Evolutionary conservation across 805 yeast genomes (phyloP).

Genomic region (Brettanomyces naardenensis): DNA sequence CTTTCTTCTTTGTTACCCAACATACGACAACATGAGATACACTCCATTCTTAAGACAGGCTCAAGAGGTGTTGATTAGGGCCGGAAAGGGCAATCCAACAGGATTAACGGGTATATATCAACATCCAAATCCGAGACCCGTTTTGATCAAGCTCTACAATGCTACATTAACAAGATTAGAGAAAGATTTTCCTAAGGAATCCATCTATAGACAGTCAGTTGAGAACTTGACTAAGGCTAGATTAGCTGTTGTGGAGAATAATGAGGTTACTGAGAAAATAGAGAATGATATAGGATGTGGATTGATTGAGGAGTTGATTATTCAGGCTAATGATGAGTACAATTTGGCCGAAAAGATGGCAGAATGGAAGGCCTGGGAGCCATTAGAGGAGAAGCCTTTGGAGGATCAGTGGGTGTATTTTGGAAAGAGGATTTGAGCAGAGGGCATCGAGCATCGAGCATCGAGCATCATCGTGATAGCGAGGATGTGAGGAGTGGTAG

Average conservation of each 20-base stretch:
- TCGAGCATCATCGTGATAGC: too few relatives aligned
- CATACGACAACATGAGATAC: conserved; percentile 26
- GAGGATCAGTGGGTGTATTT: conserved; percentile 81
- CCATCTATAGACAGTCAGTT: conserved; percentile 71
- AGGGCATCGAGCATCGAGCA: too few relatives aligned
- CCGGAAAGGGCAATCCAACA: conserved; percentile 64
- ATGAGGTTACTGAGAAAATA: conserved; percentile 55
- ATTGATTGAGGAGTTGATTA: conserved; percentile 70
- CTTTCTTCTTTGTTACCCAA: too few relatives aligned
- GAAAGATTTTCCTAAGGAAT: conserved; percentile 56
- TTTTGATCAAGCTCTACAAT: conserved; percentile 60
- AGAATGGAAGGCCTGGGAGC: conserved; percentile 71
- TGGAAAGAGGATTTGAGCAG: conserved; percentile 49
- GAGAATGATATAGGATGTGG: conserved; percentile 77
- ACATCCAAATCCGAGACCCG: conserved; percentile 82
- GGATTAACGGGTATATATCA: conserved; percentile 73
- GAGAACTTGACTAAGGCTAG: conserved; percentile 67
- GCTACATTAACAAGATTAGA: conserved; percentile 55
- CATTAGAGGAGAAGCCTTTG: conserved; percentile 68
- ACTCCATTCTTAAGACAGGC: conserved; percentile 32
- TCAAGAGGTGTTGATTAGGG: conserved; percentile 39
- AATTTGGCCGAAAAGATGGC: conserved; percentile 60
- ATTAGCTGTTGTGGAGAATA: conserved; percentile 53
- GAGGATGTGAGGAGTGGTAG: too few relatives aligned
- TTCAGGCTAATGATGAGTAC: conserved; percentile 79